Evolutionary conservation across 2,329 filamentous ascomycete genomes (phyloP), one percentile per base, ranked within the genome.

Genomic region (Nemania bipapillata): DNA sequence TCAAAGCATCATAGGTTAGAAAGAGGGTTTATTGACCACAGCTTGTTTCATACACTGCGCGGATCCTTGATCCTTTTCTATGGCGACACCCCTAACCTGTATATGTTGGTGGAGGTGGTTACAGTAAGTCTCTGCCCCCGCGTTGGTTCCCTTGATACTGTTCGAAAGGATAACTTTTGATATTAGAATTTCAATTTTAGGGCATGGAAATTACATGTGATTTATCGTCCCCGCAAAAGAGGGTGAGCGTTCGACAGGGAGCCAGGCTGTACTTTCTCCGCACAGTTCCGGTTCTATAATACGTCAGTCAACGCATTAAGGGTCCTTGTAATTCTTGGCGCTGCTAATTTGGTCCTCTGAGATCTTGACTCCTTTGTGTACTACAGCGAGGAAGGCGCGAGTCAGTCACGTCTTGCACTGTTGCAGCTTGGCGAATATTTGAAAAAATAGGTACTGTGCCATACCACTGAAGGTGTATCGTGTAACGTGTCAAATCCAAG

Each of bases 321-420:
- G 72, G 69, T 72, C 74, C 72, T 70, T 58, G 24, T 45, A 40
- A 37, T 66, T 20, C 73, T 75, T 75, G 69, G 72, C 72, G 63
- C 68, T 68, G 65, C 47, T 24, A 35, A 32, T 17, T 53, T 53
- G 15, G 28, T 12, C 17, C 15, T 32, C 2, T 53, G 17, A 30
- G 28, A 26, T 20, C 26, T 26, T 20, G 12, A 53, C 26, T 28
- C 2, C 24, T 20, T 22, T 24, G 6, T 53, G 50, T 17, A 52
- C 20, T 24, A 28, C 49, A 30, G 49, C 24, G 3, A 52, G 15
- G 26, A 12, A 53, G 35, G 15, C 28, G 22, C 50, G 50, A 53
- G 50, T 53, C 50, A 53, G 50, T 45, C 17, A 15, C 2, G 40
- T 45, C 40, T 45, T 30, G 22, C 24, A 47, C 12, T 45, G 9